Evolutionary conservation across 441 rosid genomes (phyloP).

Genomic region (Iberis amara): DNA sequence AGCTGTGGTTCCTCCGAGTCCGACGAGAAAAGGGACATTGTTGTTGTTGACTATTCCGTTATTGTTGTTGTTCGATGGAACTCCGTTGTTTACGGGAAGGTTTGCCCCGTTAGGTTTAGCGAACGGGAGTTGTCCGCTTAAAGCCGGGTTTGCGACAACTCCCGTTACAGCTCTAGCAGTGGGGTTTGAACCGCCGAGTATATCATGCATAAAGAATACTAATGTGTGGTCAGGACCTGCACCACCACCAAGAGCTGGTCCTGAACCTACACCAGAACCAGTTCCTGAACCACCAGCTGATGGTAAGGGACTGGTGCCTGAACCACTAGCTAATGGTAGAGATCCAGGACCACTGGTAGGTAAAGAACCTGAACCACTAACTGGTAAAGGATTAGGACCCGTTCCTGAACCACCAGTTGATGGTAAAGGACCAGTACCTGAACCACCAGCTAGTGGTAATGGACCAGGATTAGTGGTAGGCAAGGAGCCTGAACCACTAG

Average conservation of each 20-base stretch:
- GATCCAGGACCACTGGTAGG: slow-evolving; percentile 25
- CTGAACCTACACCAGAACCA: slow-evolving; percentile 27
- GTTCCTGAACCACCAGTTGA: no score
- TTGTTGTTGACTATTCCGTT: slow-evolving; percentile 56
- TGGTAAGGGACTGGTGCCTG: slow-evolving; percentile 19
- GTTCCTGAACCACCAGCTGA: slow-evolving; percentile 22
- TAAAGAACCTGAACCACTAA: slow-evolving; percentile 24
- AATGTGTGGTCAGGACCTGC: slow-evolving; percentile 35
- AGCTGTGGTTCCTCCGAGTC: slow-evolving; percentile 51
- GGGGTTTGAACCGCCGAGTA: slow-evolving; percentile 60
- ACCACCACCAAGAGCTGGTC: slow-evolving; percentile 31
- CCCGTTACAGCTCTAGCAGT: slow-evolving; percentile 54
- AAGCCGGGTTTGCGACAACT: slow-evolving; percentile 48
- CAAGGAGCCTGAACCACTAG: slow-evolving; percentile 23
- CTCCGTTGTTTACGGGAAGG: slow-evolving; percentile 49
- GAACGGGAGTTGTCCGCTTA: slow-evolving; percentile 56
- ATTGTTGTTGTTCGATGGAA: slow-evolving; percentile 44
- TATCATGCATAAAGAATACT: slow-evolving; percentile 59
- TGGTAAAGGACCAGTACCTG: slow-evolving; percentile 16
- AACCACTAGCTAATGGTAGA: slow-evolving; percentile 12
- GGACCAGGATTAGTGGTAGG: slow-evolving; percentile 24
- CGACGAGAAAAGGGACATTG: slow-evolving; percentile 54
- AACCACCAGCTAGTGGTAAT: slow-evolving; percentile 18
- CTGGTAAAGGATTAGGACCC: background rate
- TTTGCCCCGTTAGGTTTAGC: slow-evolving; percentile 63